These are phyloP conservation scores for Aristolochia contorta DNA, from an alignment of 164 flowering plant genomes.

Conservation along the genomic window DNA sequence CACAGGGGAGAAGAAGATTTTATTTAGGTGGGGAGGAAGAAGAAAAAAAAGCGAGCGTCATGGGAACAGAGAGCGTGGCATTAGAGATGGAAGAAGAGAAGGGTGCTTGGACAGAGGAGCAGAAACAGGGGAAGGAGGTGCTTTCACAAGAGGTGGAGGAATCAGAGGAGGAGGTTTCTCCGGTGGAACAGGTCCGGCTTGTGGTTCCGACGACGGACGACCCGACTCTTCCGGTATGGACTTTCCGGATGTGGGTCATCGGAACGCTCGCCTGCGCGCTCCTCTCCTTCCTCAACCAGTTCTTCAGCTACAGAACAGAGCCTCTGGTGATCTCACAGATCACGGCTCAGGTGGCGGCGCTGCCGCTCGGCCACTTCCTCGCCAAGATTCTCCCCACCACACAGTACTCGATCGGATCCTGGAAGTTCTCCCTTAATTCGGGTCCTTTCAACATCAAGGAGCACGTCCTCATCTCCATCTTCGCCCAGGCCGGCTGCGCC, in stretches of 20 bases:
- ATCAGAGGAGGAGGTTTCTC: conserved; percentile 32
- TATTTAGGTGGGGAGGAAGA: no score
- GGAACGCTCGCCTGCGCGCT: conserved; percentile 58
- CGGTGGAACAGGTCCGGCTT: conserved; percentile 71
- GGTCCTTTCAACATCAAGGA: conserved; percentile 80
- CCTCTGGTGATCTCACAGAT: conserved; percentile 53
- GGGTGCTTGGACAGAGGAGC: no score
- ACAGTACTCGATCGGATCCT: conserved; percentile 29
- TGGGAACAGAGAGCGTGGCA: no score
- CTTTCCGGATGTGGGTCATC: conserved; percentile 85
- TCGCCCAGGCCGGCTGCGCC: conserved; percentile 71
- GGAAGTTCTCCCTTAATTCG: conserved; percentile 46
- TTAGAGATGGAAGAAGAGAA: no score
- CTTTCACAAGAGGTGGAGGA: no score
- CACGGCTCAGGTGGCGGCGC: conserved; percentile 54
- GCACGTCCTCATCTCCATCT: conserved; percentile 62
- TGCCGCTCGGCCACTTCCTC: conserved; percentile 61
- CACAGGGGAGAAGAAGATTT: no score
- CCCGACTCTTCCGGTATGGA: conserved; percentile 75
- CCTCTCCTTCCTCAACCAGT: conserved; percentile 75
- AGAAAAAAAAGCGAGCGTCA: no score
- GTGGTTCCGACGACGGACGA: conserved; percentile 82
- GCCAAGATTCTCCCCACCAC: conserved; percentile 37
- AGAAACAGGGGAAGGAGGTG: no score
- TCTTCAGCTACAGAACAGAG: conserved; percentile 73